Conservation (phyloP, 176 grass and related monocot species). For the Avena atlantica region DNA sequence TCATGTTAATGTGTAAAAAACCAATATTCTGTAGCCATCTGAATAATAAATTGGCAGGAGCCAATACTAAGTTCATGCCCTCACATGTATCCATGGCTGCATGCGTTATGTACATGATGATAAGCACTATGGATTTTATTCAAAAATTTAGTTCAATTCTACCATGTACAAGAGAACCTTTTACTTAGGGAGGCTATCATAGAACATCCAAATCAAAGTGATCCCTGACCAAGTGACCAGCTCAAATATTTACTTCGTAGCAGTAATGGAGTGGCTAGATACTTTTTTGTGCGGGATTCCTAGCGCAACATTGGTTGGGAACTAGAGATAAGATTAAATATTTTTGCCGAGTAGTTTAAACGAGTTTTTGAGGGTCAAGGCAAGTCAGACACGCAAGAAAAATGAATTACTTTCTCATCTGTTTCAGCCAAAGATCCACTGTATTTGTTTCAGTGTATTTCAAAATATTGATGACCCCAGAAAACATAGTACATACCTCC, state of each 20-base stretch:
- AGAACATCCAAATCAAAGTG: neutral
- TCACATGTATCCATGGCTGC: neutral
- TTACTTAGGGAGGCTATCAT: neutral
- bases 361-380: neutral
- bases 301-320: neutral
- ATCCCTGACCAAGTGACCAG: neutral
- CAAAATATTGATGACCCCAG: neutral
- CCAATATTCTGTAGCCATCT: slow-evolving; percentile 4
- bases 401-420: neutral
- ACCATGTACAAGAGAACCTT: neutral
- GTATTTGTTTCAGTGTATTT: neutral
- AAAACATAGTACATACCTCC: slow-evolving; percentile 65
- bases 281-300: neutral
- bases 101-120: too few species aligned
- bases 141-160: neutral
- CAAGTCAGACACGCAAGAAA: neutral
- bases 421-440: slow-evolving; percentile 22
- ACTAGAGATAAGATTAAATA: neutral
- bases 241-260: neutral
- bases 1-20: slow-evolving; percentile 7
- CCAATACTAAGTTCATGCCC: neutral
- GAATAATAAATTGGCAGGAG: neutral
- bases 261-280: neutral
- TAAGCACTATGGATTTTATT: neutral
- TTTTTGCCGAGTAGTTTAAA: neutral